A percentile compares a stretch with the other conserved stretches of the same genome.
These are phyloP conservation scores for Penicillium digitatum DNA, from an alignment of 2,329 filamentous ascomycete genomes.

Conservation along the genomic window DNA sequence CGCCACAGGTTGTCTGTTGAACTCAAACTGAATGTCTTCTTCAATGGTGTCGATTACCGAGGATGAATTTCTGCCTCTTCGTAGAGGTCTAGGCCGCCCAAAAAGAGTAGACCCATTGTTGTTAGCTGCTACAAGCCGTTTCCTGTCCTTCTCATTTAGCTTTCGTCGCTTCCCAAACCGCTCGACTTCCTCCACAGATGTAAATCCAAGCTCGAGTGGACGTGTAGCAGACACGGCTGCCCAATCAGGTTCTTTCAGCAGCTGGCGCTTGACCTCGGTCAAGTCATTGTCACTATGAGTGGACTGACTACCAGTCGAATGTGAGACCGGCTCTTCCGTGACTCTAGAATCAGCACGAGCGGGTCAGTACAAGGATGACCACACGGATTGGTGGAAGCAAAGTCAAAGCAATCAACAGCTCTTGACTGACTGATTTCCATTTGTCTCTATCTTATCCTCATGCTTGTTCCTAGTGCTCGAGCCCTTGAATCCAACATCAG, in stretches of 20 bases:
- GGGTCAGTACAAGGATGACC: constrained; percentile 1
- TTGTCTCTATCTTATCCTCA: neutral
- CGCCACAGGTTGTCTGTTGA: constrained; percentile 21
- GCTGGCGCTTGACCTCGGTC: constrained; percentile 29
- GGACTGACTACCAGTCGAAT: neutral
- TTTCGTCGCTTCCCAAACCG: constrained; percentile 36
- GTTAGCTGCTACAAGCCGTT: constrained; percentile 18
- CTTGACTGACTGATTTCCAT: constrained; percentile 1
- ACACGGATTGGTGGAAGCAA: neutral
- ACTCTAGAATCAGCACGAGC: neutral
- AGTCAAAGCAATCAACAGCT: constrained; percentile 2
- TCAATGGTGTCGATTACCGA: constrained; percentile 9
- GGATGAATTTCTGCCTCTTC: neutral
- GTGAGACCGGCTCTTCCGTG: neutral
- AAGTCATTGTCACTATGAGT: constrained; percentile 11
- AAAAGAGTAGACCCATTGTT: neutral
- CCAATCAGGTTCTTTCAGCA: constrained; percentile 39
- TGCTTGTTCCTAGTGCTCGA: neutral
- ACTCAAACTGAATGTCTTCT: constrained; percentile 21
- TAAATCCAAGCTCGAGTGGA: constrained; percentile 34
- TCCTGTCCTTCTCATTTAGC: constrained; percentile 31
- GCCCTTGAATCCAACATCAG: constrained; percentile 1
- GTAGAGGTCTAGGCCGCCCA: constrained; percentile 1
- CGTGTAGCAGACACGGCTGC: constrained; percentile 33
- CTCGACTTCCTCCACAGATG: constrained; percentile 27